phyloP scores from a whole-genome alignment of 2,329 filamentous ascomycete genomes.

The Cytospora leucostoma region DNA sequence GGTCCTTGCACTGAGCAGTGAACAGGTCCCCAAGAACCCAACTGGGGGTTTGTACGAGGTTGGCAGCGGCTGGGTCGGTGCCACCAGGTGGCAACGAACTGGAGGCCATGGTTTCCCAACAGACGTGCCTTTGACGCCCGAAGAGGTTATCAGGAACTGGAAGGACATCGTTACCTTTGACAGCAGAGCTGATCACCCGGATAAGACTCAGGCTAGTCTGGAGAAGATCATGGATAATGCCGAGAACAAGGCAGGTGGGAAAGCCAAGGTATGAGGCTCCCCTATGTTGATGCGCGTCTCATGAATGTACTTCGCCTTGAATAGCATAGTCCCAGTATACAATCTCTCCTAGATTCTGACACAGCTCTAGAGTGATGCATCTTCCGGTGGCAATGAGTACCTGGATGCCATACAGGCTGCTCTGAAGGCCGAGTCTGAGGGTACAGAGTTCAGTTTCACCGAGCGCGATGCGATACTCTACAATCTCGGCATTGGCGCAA shows the following conservation, averaged over 20 bases:
- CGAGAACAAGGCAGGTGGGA: slow-evolving; percentile 67
- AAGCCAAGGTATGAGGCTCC: slow-evolving; percentile 59
- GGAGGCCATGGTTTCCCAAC: slow-evolving; percentile 90
- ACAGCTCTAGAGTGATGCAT: slow-evolving; percentile 32
- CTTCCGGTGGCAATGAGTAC: slow-evolving; percentile 59
- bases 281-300: slow-evolving; percentile 31
- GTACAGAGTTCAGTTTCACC: slow-evolving; percentile 78
- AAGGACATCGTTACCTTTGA: slow-evolving; percentile 83
- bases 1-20: slow-evolving; percentile 80
- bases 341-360: slow-evolving; percentile 19
- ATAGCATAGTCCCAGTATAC: slow-evolving; percentile 32
- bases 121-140: slow-evolving; percentile 79
- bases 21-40: slow-evolving; percentile 79
- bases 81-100: slow-evolving; percentile 91
- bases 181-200: slow-evolving; percentile 82
- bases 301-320: slow-evolving; percentile 9
- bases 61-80: slow-evolving; percentile 88
- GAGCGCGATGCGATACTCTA: slow-evolving; percentile 92
- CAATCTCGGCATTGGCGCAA: slow-evolving; percentile 91
- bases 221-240: slow-evolving; percentile 81
- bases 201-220: slow-evolving; percentile 73
- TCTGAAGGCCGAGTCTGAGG: slow-evolving; percentile 67
- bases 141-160: slow-evolving; percentile 78
- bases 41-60: slow-evolving; percentile 93
- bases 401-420: slow-evolving; percentile 75